Evolutionary conservation across 768 basidiomycete genomes (phyloP), one percentile per base, ranked within the genome.

Genomic region (Punctularia strigosozonata): DNA sequence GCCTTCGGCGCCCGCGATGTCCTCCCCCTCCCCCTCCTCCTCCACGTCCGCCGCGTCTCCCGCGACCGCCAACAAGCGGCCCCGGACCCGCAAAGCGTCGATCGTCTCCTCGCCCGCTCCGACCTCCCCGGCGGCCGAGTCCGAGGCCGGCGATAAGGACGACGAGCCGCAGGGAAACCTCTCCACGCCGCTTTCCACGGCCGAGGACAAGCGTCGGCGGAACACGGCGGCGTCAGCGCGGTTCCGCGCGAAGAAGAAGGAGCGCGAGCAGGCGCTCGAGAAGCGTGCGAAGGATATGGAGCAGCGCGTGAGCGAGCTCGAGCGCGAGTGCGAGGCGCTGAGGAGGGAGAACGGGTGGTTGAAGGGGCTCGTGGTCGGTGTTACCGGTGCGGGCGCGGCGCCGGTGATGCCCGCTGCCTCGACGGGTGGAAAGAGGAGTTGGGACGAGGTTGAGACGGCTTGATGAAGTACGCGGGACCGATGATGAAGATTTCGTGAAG

Each of bases 221-320:
- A 95, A 95, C 56, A 95, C 90, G 0, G 87, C 87, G 1, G 90
- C 90, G 0, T 88, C 84, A 38, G 90, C 90, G 23, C 83, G 90
- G 6, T 95, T 95, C 70, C 73, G 90, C 43, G 60, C 89, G 52
- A 95, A 94, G 72, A 95, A 95, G 70, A 95, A 95, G 66, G 88
- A 92, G 60, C 71, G 91, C 12, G 91, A 95, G 62, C 80, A 76
- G 2, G 90, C 91, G 13, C 65, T 94, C 17, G 91, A 94, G 61
- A 71, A 68, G 31, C 79, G 77, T 50, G 77, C 84, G 13, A 89
- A 88, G 63, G 88, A 92, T 53, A 68, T 94, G 13, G 84, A 89
- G 53, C 64, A 64, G 0, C 74, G 80, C 38, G 86, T 92, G 12
- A 67, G 61, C 39, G 85, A 85, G 50, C 69, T 95, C 12, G 91